Evolutionary conservation across 306 rosid genomes (phyloP).

Genomic region (Vigna nakashimae): DNA sequence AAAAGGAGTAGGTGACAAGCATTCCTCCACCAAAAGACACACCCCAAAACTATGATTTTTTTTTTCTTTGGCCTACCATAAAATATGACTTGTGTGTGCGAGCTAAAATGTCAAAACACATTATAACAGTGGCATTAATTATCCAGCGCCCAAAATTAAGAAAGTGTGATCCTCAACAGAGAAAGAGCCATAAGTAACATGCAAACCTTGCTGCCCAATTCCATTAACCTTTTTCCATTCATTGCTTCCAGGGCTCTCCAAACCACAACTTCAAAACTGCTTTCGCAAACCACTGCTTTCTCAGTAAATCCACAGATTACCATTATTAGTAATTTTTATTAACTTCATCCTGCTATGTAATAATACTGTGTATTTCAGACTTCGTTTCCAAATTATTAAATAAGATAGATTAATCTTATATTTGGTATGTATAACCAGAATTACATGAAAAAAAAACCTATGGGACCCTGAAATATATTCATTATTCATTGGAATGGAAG

Average conservation of each 20-base stretch:
- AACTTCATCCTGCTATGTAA: background rate
- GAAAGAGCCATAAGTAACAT: constrained; percentile 71
- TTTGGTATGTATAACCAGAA: constrained; percentile 5
- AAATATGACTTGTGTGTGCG: constrained; percentile 24
- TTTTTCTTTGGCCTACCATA: background rate
- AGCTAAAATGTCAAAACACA: constrained; percentile 41
- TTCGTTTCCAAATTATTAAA: background rate
- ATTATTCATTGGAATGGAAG: constrained; percentile 18
- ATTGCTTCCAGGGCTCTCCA: constrained; percentile 42
- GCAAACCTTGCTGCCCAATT: constrained; percentile 69
- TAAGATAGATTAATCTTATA: too few species aligned
- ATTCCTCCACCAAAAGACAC: constrained; percentile 87
- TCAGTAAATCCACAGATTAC: background rate
- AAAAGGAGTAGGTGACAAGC: constrained; percentile 96
- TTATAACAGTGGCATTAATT: constrained; percentile 41
- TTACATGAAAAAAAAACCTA: constrained; percentile 23
- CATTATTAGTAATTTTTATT: background rate
- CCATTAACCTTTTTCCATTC: constrained; percentile 48
- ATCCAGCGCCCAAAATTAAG: constrained; percentile 49
- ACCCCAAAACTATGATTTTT: constrained; percentile 48
- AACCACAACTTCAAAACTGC: background rate
- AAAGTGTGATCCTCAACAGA: constrained; percentile 61
- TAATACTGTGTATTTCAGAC: background rate
- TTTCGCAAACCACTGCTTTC: background rate
- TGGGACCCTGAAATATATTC: constrained; percentile 41